Conservation (phyloP, 495 filamentous ascomycete genomes). For the Hypoxylon lienhwacheense region DNA sequence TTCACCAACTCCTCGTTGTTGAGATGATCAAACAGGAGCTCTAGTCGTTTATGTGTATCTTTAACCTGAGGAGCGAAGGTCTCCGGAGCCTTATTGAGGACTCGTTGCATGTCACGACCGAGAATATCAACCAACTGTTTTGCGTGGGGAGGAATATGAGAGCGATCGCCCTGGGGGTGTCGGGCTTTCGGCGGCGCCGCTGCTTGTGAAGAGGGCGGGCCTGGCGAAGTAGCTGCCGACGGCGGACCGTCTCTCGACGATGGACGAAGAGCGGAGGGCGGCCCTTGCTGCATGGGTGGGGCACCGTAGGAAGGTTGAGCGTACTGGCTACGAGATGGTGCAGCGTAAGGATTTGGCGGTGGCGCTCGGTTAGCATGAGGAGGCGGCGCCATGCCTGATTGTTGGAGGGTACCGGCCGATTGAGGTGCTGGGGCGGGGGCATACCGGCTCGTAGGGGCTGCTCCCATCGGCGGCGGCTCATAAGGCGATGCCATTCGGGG, state of each 20-base stretch:
- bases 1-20: slow-evolving; percentile 92
- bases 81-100: slow-evolving; percentile 78
- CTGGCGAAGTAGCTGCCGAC: slow-evolving; percentile 54
- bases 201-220: slow-evolving; percentile 48
- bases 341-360: slow-evolving; percentile 62
- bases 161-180: slow-evolving; percentile 84
- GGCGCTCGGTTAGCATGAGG: slow-evolving; percentile 41
- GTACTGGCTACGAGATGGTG: slow-evolving; percentile 50
- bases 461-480: slow-evolving; percentile 75
- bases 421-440: slow-evolving; percentile 73
- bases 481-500: slow-evolving; percentile 84
- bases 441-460: slow-evolving; percentile 79
- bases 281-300: slow-evolving; percentile 39
- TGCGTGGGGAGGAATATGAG: slow-evolving; percentile 79
- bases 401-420: slow-evolving; percentile 56
- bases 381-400: slow-evolving; percentile 42
- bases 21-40: slow-evolving; percentile 90
- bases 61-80: slow-evolving; percentile 82
- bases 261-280: slow-evolving; percentile 49
- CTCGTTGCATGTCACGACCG: slow-evolving; percentile 79
- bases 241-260: slow-evolving; percentile 50
- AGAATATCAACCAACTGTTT: slow-evolving; percentile 80
- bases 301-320: slow-evolving; percentile 43
- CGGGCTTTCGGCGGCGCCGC: slow-evolving; percentile 53
- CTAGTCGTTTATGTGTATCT: slow-evolving; percentile 89